Conservation (phyloP, 345 rosid genomes). For the Dovyalis caffra region DNA sequence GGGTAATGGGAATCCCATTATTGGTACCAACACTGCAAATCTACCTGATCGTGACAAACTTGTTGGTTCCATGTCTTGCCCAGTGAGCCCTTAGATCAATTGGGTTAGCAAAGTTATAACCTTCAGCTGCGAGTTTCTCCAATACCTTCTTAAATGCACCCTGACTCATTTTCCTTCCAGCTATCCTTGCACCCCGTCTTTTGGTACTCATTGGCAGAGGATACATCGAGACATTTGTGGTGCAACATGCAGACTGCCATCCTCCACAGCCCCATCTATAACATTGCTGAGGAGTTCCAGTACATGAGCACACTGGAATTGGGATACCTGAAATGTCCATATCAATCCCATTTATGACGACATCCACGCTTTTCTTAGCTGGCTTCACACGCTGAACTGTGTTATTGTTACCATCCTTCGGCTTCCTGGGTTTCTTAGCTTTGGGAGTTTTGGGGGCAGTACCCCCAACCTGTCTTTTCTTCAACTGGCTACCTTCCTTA, state of each 20-base stretch:
- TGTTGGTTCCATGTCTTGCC: slow-evolving; percentile 99
- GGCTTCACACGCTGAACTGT: slow-evolving; percentile 65
- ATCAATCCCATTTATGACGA: slow-evolving; percentile 75
- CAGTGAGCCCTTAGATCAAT: slow-evolving; percentile 91
- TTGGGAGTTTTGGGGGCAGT: slow-evolving; percentile 51
- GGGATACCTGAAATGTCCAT: slow-evolving; percentile 89
- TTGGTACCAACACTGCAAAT: slow-evolving; percentile 14
- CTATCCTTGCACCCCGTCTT: slow-evolving; percentile 91
- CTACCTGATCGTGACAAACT: slow-evolving; percentile 98
- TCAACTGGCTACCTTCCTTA: slow-evolving; percentile 48
- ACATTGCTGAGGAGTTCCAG: slow-evolving; percentile 92
- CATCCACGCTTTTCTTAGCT: slow-evolving; percentile 73
- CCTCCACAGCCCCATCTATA: slow-evolving; percentile 99
- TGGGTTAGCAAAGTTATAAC: slow-evolving; percentile 67
- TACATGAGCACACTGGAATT: slow-evolving; percentile 89
- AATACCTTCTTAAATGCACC: slow-evolving; percentile 97
- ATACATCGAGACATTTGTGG: slow-evolving; percentile 83
- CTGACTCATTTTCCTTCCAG: slow-evolving; percentile 98
- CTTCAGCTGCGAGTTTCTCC: slow-evolving; percentile 93
- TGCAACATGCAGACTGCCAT: slow-evolving; percentile 98
- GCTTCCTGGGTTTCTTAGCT: slow-evolving; percentile 80
- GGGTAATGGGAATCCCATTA: slow-evolving; percentile 21
- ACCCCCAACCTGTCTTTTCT: slow-evolving; percentile 61
- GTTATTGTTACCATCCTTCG: slow-evolving; percentile 49
- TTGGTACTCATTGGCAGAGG: slow-evolving; percentile 97